Evolutionary conservation across 2,329 filamentous ascomycete species (phyloP).

Genomic region (Niveomyces coronatus): DNA sequence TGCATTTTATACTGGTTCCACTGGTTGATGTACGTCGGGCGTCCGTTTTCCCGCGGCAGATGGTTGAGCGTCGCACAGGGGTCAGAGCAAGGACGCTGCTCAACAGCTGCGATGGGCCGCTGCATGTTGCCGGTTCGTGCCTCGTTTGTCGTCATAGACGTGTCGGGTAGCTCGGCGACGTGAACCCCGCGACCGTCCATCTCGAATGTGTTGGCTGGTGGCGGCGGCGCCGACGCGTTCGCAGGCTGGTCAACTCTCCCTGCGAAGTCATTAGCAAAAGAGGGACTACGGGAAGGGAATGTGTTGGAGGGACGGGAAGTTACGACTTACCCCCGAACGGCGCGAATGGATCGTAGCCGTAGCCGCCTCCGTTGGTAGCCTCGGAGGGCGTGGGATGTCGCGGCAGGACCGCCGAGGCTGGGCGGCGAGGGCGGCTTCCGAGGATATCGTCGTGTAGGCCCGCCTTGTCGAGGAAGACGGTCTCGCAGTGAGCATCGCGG

Average conservation of each 20-base stretch:
- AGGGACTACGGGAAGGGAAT: background rate
- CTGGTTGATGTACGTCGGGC: conserved; percentile 25
- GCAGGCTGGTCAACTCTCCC: conserved; percentile 23
- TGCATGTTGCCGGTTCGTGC: conserved; percentile 5
- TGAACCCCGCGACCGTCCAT: conserved; percentile 25
- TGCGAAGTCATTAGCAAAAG: conserved; percentile 11
- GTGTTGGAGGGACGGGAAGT: background rate
- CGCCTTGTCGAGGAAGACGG: conserved; percentile 1
- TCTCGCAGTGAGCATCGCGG: background rate
- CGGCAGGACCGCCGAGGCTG: background rate
- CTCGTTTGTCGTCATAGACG: conserved; percentile 12
- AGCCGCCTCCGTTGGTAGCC: background rate
- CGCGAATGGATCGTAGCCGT: conserved; percentile 27
- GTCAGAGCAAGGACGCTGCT: conserved; percentile 14
- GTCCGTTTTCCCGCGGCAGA: conserved; percentile 19
- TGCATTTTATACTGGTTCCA: conserved; percentile 24
- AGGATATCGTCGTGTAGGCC: conserved; percentile 5
- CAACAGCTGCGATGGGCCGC: conserved; percentile 1
- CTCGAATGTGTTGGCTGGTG: conserved; percentile 23
- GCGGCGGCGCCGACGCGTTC: conserved; percentile 17
- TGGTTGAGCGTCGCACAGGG: conserved; percentile 26
- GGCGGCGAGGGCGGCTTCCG: conserved; percentile 3
- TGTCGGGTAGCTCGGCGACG: conserved; percentile 24
- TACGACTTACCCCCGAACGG: conserved; percentile 32
- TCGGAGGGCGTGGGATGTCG: conserved; percentile 2